Conservation (phyloP, 2,329 filamentous ascomycete genomes). For the Teratosphaeria viscida region DNA sequence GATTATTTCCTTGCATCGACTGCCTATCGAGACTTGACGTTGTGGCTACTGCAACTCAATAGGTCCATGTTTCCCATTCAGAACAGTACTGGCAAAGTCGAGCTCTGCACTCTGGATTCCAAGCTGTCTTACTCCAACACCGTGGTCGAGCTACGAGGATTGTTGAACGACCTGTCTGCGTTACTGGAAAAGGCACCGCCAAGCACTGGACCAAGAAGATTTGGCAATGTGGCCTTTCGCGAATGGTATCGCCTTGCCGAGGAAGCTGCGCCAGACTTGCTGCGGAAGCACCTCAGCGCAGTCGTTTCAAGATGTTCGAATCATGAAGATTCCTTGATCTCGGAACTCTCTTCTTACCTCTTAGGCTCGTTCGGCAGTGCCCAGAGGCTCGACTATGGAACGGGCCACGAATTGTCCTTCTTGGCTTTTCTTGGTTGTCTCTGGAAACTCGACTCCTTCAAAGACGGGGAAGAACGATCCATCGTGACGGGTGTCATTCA, state of each 20-base stretch:
- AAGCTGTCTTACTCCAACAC: conserved; percentile 39
- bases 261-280: conserved; percentile 44
- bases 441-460: conserved; percentile 82
- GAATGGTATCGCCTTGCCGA: conserved; percentile 68
- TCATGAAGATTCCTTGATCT: conserved; percentile 2
- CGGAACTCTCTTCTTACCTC: conserved; percentile 69
- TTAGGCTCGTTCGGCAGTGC: conserved; percentile 78
- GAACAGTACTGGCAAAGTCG: conserved; percentile 23
- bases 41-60: conserved; percentile 84
- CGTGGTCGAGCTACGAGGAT: conserved; percentile 52
- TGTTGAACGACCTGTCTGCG: conserved; percentile 54
- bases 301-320: conserved; percentile 12
- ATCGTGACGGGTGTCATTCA: conserved; percentile 78
- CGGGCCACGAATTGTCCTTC: conserved; percentile 91
- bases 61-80: conserved; percentile 68
- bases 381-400: conserved; percentile 87
- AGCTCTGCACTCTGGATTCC: conserved; percentile 28
- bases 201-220: conserved; percentile 73
- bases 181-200: conserved; percentile 73
- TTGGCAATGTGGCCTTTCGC: conserved; percentile 85
- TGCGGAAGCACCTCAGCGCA: conserved; percentile 8
- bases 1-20: conserved; percentile 65
- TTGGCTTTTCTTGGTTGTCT: conserved; percentile 79
- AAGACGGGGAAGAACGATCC: conserved; percentile 57
- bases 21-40: conserved; percentile 79